Percentiles rank a stretch among this genome's conserved stretches.
Conservation (phyloP, 371 early-diverging fungal genomes). For the Syncephalis plumigaleata region DNA sequence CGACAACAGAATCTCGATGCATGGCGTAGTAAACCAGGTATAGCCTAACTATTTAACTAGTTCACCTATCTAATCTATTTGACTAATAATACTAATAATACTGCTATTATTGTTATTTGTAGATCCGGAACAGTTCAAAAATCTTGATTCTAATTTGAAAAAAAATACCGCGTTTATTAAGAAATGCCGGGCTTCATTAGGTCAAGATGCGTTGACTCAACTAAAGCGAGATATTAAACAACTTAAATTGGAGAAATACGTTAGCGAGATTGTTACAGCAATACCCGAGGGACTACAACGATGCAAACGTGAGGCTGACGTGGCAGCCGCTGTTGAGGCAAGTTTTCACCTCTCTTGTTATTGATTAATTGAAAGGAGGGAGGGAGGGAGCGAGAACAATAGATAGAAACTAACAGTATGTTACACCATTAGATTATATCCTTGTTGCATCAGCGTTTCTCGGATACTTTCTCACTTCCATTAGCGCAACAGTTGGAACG, state of each 20-base stretch:
- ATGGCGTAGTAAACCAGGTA: background rate
- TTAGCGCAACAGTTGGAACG: conserved; percentile 42
- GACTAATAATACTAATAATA: background rate
- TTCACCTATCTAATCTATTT: background rate
- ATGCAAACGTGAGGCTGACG: conserved; percentile 52
- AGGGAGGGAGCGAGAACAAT: too few relatives aligned
- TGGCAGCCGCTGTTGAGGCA: conserved; percentile 68
- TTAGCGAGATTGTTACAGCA: conserved; percentile 76
- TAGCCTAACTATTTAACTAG: background rate
- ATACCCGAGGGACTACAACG: conserved; percentile 57
- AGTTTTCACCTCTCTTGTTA: background rate
- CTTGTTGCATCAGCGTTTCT: conserved; percentile 81
- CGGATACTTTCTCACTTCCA: conserved; percentile 51
- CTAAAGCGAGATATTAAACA: conserved; percentile 68
- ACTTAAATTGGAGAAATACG: conserved; percentile 88
- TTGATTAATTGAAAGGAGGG: too few relatives aligned
- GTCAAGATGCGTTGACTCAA: conserved; percentile 46
- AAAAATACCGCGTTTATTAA: conserved; percentile 92
- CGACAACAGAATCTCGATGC: background rate
- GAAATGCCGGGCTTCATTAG: conserved; percentile 70
- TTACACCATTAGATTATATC: conserved; percentile 38
- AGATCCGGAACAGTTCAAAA: conserved; percentile 18
- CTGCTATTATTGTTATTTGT: background rate
- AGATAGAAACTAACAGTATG: too few relatives aligned
- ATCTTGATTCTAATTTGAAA: conserved; percentile 89